These are phyloP conservation scores for Aspergillus bertholletiae DNA, from an alignment of 495 filamentous ascomycete species.

Conservation along the genomic window DNA sequence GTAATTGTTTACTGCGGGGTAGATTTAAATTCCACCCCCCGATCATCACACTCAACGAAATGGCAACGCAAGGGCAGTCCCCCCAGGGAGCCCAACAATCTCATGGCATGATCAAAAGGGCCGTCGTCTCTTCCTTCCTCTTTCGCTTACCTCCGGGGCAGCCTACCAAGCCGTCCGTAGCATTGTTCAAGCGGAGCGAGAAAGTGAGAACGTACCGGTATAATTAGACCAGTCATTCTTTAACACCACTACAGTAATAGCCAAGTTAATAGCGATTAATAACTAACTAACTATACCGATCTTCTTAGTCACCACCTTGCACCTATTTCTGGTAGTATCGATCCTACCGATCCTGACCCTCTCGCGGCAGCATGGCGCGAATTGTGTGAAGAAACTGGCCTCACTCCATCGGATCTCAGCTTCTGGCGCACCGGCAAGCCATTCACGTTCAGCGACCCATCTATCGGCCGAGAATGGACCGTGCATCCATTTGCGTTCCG, in stretches of 20 bases:
- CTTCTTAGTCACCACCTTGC: constrained; percentile 47
- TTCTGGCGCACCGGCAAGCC: constrained; percentile 56
- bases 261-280: no score
- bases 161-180: constrained; percentile 36
- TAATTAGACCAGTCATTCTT: no score
- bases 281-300: no score
- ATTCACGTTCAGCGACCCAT: constrained; percentile 52
- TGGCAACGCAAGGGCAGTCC: not conserved
- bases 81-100: not conserved
- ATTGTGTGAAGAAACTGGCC: constrained; percentile 57
- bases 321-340: constrained; percentile 59
- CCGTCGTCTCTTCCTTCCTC: constrained; percentile 56
- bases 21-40: not conserved
- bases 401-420: constrained; percentile 41
- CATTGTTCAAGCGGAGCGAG: constrained; percentile 54
- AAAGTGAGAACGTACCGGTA: constrained; percentile 56
- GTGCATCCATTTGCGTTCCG: constrained; percentile 60
- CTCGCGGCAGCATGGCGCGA: constrained; percentile 58
- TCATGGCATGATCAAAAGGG: constrained; percentile 24
- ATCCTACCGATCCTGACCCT: constrained; percentile 44
- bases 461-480: constrained; percentile 55
- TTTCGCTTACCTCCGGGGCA: constrained; percentile 36
- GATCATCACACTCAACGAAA: not conserved
- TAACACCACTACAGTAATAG: no score
- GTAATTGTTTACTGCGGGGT: not conserved